Conservation (phyloP, 345 rosid genomes). For the Melaleuca quinquenervia region DNA sequence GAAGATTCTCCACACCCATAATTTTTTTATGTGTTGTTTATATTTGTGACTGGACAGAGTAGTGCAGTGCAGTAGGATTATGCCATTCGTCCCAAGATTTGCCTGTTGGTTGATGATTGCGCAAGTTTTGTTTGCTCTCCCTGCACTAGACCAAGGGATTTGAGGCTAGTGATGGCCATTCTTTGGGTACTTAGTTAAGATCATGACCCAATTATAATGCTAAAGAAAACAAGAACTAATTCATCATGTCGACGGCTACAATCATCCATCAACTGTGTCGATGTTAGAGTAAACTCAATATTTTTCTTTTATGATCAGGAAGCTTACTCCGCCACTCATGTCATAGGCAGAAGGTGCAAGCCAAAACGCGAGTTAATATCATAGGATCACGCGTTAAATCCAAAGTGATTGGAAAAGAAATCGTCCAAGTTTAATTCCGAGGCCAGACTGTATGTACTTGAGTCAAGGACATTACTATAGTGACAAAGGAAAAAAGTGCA, state of each 20-base stretch:
- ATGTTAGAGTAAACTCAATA: not conserved
- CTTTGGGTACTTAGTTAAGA: not conserved
- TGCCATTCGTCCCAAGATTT: not conserved
- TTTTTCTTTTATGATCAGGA: not conserved
- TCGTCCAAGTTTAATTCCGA: not conserved
- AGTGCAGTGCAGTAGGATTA: not conserved
- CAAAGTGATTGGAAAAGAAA: not conserved
- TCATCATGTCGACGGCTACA: not conserved
- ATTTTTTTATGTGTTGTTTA: not conserved
- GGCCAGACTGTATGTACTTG: not conserved
- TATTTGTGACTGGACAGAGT: not conserved
- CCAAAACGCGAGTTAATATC: not conserved
- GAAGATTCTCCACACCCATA: not conserved
- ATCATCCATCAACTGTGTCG: not conserved
- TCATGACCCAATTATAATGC: not conserved
- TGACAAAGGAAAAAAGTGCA: not conserved
- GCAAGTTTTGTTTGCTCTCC: not conserved
- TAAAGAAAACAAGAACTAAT: not conserved
- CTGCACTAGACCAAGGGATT: not conserved
- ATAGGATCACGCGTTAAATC: not conserved
- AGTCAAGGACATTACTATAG: not conserved
- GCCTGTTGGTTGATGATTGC: not conserved
- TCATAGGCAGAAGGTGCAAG: not conserved
- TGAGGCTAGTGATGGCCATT: not conserved
- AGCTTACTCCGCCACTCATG: not conserved